Base-by-base conservation (phyloP, 441 rosid genomes). In the Cnidoscolus chayamansa region DNA sequence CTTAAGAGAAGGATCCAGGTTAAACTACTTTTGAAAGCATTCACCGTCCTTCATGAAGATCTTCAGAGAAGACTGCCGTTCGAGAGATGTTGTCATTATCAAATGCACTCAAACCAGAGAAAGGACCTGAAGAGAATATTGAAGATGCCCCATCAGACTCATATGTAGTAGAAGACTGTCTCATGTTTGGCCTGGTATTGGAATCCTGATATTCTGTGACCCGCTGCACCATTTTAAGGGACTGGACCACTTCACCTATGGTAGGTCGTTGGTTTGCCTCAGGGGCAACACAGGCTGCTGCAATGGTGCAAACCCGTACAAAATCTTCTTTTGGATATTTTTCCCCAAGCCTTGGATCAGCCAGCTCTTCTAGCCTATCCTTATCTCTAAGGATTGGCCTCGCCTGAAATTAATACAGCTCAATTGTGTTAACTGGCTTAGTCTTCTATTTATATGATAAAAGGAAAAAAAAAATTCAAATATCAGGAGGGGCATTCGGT, bases 181-280 rank as follows among this genome's bases (percentile, higher is more conserved):
- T 85, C 84, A 80, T 72, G 78, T 94, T 94, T 16, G 95, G 88
- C 53, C 87, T 84, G 65, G 80, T 80, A 63, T 84, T 86, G 47
- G 84, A 70, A 64, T 94, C 97, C 56, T 89, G 98, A 79, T 87
- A 81, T 80, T 94, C 98, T 2, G 90, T 77, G 0, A 83, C 84
- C 0, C 92, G 86, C 83, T 92, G 98, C 66, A 94, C 97, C 98
- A 92, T 94, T 82, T 94, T 94, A 15, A 94, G 89, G 31, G 98
- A 94, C 74, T 94, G 98, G 16, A 94, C 97, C 76, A 94, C 98
- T 88, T 94, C 97, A 1, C 98, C 98, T 96, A 92, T 94, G 25
- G 97, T 89, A 15, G 97, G 98, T 78, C 98, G 82, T 71, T 92
- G 97, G 84, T 76, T 92, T 2, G 96, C 91, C 79, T 94, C 97